Evolutionary conservation across 768 basidiomycete genomes (phyloP), one percentile per base, ranked within the genome.

Genomic region (Leccinum truebloodii): DNA sequence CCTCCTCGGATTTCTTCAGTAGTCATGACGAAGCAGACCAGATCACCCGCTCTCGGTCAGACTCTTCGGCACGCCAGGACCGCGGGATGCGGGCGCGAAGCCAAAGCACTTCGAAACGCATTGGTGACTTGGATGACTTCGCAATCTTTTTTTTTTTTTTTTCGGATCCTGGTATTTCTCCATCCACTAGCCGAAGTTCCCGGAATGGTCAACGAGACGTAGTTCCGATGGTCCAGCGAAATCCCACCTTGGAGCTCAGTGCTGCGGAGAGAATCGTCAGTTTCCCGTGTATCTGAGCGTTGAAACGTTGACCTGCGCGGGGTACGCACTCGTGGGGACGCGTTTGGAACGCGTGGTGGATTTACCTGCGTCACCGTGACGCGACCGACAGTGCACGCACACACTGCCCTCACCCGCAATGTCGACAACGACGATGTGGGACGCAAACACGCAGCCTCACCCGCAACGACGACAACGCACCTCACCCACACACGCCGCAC

Each of bases 81-180:
- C 67, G 70, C 68, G 59, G 61, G 8, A 16, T 35, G 53, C 69
- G 69, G 22, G 68, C 68, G 49, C 73, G 73, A 32, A 71, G 68
- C 37, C 72, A 75, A 48, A 74, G 69, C 54, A 64, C 63, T 13
- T 65, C 71, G 24, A 78, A 80, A 41, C 82, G 83, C 56, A 75
- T 82, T 57, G 90, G 91, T 69, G 83, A 87, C 67, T 93, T 90
- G 10, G 92, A 94, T 67, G 87, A 89, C 68, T 93, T 90, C 10
- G 90, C 89, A 3, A 59, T 71, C 34, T 76, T 74, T 28, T 28
- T 28, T 26, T 26, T 26, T 53, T 74, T 74, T 52, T 74, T 74
- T 49, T 73, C 74, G 59, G 73, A 73, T 59, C 67, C 65, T 13
- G 74, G 71, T 24, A 60, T 66, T 51, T 76, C 74, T 7, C 71